These are phyloP conservation scores for Salvia miltiorrhiza DNA, from an alignment of 257 asterid genomes.

Conservation along the genomic window DNA sequence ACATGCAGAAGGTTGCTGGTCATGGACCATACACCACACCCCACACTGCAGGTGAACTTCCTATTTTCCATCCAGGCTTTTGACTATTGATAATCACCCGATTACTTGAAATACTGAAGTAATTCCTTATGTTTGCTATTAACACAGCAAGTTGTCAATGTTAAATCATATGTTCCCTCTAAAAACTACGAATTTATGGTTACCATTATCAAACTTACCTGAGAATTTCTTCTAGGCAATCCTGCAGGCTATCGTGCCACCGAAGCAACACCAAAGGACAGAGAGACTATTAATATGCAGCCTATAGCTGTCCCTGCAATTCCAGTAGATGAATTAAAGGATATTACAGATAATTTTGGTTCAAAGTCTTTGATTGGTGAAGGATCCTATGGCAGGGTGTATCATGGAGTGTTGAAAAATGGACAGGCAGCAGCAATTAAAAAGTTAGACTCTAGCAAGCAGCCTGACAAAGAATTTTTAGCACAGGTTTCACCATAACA, in stretches of 20 bases:
- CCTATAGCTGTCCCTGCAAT: conserved; percentile 66
- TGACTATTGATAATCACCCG: neutral
- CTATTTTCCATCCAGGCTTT: neutral
- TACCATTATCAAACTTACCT: conserved; percentile 7
- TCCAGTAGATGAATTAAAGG: conserved; percentile 67
- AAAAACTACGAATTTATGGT: neutral
- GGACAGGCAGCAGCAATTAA: conserved; percentile 76
- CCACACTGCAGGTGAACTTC: conserved; percentile 48
- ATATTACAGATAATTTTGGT: conserved; percentile 67
- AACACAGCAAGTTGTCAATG: neutral
- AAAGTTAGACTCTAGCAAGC: conserved; percentile 85
- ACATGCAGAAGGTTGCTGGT: conserved; percentile 58
- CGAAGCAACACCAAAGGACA: conserved; percentile 56
- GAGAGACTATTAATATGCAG: conserved; percentile 42
- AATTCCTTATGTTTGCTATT: neutral
- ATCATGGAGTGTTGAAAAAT: conserved; percentile 53
- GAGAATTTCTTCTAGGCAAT: conserved; percentile 30
- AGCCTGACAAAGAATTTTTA: conserved; percentile 66
- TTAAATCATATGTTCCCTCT: neutral
- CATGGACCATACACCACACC: conserved; percentile 50
- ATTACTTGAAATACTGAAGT: neutral
- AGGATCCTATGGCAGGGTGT: conserved; percentile 84
- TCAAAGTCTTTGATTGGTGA: conserved; percentile 63
- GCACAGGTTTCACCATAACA: conserved; percentile 47
- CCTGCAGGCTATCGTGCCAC: conserved; percentile 49